Evolutionary conservation across 371 early-diverging fungal genomes (phyloP).

Genomic region (Mucor circinelloides): DNA sequence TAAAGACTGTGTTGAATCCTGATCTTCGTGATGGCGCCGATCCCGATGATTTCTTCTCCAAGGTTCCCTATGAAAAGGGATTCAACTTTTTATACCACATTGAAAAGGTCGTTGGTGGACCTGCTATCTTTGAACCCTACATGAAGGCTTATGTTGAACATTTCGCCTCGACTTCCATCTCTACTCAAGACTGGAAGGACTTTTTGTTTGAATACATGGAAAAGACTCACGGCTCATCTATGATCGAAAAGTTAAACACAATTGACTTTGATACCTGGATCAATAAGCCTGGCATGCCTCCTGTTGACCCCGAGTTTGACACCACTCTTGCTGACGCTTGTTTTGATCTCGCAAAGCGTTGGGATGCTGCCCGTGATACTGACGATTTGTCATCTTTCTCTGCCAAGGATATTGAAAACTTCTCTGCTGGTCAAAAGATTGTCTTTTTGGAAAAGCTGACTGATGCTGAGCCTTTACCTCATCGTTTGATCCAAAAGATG

Average conservation of each 20-base stretch:
- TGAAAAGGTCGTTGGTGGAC: constrained; percentile 87
- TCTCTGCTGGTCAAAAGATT: constrained; percentile 80
- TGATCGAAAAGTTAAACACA: constrained; percentile 66
- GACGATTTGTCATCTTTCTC: constrained; percentile 57
- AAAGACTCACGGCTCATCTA: constrained; percentile 61
- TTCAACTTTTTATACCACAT: constrained; percentile 92
- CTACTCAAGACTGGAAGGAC: constrained; percentile 85
- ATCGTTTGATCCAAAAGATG: constrained; percentile 65
- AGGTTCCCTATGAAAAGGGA: constrained; percentile 93
- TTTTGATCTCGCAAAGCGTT: constrained; percentile 75
- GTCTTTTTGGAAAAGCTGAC: constrained; percentile 83
- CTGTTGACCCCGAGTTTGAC: constrained; percentile 84
- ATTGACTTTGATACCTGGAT: constrained; percentile 95
- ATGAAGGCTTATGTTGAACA: constrained; percentile 80
- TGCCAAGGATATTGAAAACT: constrained; percentile 60
- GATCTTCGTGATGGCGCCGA: constrained; percentile 76
- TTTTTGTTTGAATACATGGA: constrained; percentile 77
- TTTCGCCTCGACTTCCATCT: constrained; percentile 88
- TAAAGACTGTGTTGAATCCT: constrained; percentile 79
- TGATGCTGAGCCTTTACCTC: constrained; percentile 65
- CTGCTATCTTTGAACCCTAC: constrained; percentile 81
- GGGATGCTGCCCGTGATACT: constrained; percentile 62
- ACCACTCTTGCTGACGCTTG: constrained; percentile 80
- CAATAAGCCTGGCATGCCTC: constrained; percentile 85
- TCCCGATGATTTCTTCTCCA: constrained; percentile 94